Percentiles rank a stretch among this genome's conserved stretches.
phyloP scores from a whole-genome alignment of 768 basidiomycete species.

The Tricholoma flavovirens region DNA sequence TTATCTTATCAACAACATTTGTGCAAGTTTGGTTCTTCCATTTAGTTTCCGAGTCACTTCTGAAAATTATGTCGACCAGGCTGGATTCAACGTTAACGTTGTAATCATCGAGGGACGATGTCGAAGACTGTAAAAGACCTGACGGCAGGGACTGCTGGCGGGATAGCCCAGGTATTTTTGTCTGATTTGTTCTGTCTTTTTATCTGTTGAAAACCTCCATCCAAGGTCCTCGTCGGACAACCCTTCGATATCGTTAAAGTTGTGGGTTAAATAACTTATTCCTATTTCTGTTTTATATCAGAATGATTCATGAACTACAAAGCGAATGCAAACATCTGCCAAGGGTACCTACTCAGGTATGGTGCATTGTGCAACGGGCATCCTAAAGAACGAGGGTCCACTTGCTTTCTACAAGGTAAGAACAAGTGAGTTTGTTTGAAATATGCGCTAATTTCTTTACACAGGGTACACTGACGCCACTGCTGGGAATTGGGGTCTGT shows the following conservation, averaged over 20 bases:
- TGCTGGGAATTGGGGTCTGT: conserved; percentile 89
- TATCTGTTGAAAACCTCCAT: conserved; percentile 12
- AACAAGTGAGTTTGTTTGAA: neutral
- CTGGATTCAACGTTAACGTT: conserved; percentile 1
- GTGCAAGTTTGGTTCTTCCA: conserved; percentile 24
- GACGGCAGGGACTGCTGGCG: conserved; percentile 86
- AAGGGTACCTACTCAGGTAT: conserved; percentile 87
- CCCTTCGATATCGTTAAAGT: conserved; percentile 98
- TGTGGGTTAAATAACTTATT: conserved; percentile 42
- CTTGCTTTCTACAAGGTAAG: conserved; percentile 91
- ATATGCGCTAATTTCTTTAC: conserved; percentile 1
- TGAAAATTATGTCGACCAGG: neutral
- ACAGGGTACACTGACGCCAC: conserved; percentile 85
- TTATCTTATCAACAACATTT: conserved; percentile 29
- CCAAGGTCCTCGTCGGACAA: conserved; percentile 81
- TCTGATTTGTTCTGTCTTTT: conserved; percentile 6
- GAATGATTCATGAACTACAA: conserved; percentile 7
- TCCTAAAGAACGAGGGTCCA: conserved; percentile 87
- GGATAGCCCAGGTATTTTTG: conserved; percentile 71
- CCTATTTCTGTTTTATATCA: neutral
- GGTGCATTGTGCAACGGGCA: conserved; percentile 84
- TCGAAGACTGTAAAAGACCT: conserved; percentile 80
- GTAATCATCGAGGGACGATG: conserved; percentile 23
- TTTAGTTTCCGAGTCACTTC: conserved; percentile 9
- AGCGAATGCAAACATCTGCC: conserved; percentile 94